These are phyloP conservation scores for Henningerozyma blattae DNA, from an alignment of 805 yeast species.

Conservation along the genomic window DNA sequence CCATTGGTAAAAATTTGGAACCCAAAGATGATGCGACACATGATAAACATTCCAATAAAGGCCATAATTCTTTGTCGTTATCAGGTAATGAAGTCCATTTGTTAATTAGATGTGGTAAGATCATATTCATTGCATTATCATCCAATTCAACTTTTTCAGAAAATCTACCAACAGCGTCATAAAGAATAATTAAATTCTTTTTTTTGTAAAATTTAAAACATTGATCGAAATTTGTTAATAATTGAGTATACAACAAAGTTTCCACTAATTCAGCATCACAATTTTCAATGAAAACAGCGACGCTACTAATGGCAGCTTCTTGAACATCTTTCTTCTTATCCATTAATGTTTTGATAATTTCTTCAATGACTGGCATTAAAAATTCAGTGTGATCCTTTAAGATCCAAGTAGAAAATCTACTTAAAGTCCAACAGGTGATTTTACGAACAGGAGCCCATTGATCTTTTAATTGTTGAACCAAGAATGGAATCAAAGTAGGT, in stretches of 20 bases:
- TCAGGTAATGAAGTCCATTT: slow-evolving; percentile 74
- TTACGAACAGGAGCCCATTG: slow-evolving; percentile 76
- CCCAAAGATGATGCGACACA: slow-evolving; percentile 83
- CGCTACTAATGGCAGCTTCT: slow-evolving; percentile 82
- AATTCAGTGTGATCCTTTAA: slow-evolving; percentile 57
- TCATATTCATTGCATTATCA: slow-evolving; percentile 41
- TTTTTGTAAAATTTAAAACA: slow-evolving; percentile 75
- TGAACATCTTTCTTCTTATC: slow-evolving; percentile 90
- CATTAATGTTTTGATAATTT: slow-evolving; percentile 61
- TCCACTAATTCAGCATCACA: slow-evolving; percentile 52
- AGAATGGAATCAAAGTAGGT: slow-evolving; percentile 72
- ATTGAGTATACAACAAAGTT: slow-evolving; percentile 46
- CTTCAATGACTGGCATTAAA: slow-evolving; percentile 65
- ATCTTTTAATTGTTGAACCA: slow-evolving; percentile 71
- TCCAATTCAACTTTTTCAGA: slow-evolving; percentile 59
- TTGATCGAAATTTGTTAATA: slow-evolving; percentile 55
- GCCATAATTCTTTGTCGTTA: slow-evolving; percentile 80
- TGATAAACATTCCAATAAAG: slow-evolving; percentile 85
- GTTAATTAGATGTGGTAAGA: slow-evolving; percentile 70
- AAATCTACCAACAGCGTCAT: slow-evolving; percentile 85
- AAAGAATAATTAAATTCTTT: slow-evolving; percentile 67
- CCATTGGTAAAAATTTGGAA: slow-evolving; percentile 76
- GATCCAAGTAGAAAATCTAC: slow-evolving; percentile 78
- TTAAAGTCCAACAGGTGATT: slow-evolving; percentile 91
- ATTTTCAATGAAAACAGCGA: slow-evolving; percentile 72